Percentiles rank a stretch among this genome's conserved stretches.
Evolutionary conservation across 352 stramenopile genomes (phyloP).

Genomic region (Pythium scleroteichum): DNA sequence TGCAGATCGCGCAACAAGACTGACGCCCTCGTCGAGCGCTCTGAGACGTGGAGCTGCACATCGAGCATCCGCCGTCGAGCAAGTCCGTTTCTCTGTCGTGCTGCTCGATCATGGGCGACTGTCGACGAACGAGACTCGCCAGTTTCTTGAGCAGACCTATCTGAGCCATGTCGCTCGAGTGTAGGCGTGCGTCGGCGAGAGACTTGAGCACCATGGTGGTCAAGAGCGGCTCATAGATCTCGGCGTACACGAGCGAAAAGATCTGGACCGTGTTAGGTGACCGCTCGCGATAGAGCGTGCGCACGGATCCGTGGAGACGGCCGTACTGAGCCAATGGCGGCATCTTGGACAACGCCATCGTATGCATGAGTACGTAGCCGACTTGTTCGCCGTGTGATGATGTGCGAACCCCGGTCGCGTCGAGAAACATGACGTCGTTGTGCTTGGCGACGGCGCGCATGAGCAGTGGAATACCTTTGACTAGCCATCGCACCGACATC

Average conservation of each 20-base stretch:
- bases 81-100: background rate
- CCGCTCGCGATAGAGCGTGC: slow-evolving; percentile 42
- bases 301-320: slow-evolving; percentile 53
- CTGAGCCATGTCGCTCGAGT: slow-evolving; percentile 32
- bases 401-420: slow-evolving; percentile 44
- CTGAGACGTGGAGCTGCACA: too few relatives aligned
- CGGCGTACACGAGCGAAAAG: background rate
- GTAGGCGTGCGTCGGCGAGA: slow-evolving; percentile 35
- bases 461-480: slow-evolving; percentile 42
- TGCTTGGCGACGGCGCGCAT: slow-evolving; percentile 41
- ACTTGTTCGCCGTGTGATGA: slow-evolving; percentile 43
- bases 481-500: slow-evolving; percentile 58
- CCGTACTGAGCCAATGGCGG: slow-evolving; percentile 33
- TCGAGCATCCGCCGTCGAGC: too few relatives aligned
- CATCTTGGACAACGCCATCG: slow-evolving; percentile 51
- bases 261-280: background rate
- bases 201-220: slow-evolving; percentile 41
- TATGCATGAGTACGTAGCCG: slow-evolving; percentile 58
- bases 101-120: background rate
- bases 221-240: slow-evolving; percentile 19
- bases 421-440: slow-evolving; percentile 54
- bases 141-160: slow-evolving; percentile 61
- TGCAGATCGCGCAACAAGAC: too few relatives aligned
- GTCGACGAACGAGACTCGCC: slow-evolving; percentile 35
- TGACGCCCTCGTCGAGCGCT: too few relatives aligned